Evolutionary conservation across 805 yeast species (phyloP), one percentile per base, ranked within the genome.

Genomic region (Kuraishia molischiana): DNA sequence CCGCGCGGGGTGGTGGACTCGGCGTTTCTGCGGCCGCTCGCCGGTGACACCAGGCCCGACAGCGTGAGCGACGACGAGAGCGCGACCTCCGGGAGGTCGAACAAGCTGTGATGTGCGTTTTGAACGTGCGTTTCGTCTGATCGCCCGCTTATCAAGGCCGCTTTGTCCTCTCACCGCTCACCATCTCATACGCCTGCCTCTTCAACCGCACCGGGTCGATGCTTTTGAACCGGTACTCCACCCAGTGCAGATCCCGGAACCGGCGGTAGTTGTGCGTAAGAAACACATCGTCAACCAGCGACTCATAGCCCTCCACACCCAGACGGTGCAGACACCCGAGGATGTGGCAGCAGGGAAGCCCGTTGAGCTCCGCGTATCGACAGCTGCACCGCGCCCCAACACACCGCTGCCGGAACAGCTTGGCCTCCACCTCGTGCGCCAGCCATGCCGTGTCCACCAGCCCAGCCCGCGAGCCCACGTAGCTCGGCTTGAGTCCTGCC

Each of bases 1-100:
- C 47, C 67, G 26, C 43, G 44, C 30, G 44, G 44, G 18, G 18
- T 11, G 11, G 33, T 20, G n/a, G 22, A n/a, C n/a, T n/a, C 19
- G 32, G 26, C 15, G 15, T 19, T 14, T 14, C 15, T 20, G 21
- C 14, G 8, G 26, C 26, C 26, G 26, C 26, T 8, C 10, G 11
- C 8, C 11, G 11, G 26, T 22, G 26, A 8, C 26, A 8, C 26
- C 26, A 22, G 26, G 8, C 10, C 11, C 26, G 26, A 22, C 10
- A 22, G 26, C 11, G 8, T 22, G 26, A 28, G 17, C 17, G 31
- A 28, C 13, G 31, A 28, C 17, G 31, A 28, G 31, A 14, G 31
- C 5, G 5, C 31, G 13, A 5, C 26, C 11, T 8, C 26, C 8
- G 26, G 13, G 5, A 9, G 31, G 31, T 28, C 31, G 31, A 28